Conservation (phyloP, 2,329 filamentous ascomycete genomes). For the Phyllosticta capitalensis region DNA sequence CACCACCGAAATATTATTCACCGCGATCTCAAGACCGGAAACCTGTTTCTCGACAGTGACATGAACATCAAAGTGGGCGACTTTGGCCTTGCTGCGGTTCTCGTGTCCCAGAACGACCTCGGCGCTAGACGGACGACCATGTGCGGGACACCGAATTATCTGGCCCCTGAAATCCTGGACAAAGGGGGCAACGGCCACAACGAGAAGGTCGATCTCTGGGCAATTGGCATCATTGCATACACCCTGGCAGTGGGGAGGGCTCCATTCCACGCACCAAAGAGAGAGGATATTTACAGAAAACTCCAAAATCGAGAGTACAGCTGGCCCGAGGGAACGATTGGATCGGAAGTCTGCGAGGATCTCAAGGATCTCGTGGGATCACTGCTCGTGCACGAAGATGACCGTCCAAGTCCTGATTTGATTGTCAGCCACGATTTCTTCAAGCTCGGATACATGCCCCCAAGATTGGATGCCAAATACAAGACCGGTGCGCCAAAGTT, state of each 20-base stretch:
- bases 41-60: slow-evolving; percentile 84
- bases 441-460: slow-evolving; percentile 63
- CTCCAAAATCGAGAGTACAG: slow-evolving; percentile 65
- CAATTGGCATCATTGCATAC: slow-evolving; percentile 95
- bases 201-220: slow-evolving; percentile 98
- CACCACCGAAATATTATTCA: slow-evolving; percentile 94
- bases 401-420: slow-evolving; percentile 63
- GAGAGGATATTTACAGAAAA: slow-evolving; percentile 71
- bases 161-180: slow-evolving; percentile 90
- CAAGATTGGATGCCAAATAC: slow-evolving; percentile 36
- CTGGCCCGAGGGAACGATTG: slow-evolving; percentile 61
- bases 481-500: slow-evolving; percentile 38
- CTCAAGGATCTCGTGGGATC: slow-evolving; percentile 69
- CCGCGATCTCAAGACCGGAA: slow-evolving; percentile 94
- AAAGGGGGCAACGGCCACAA: slow-evolving; percentile 92
- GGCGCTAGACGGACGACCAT: slow-evolving; percentile 81
- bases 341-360: slow-evolving; percentile 63
- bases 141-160: slow-evolving; percentile 96
- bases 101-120: slow-evolving; percentile 87
- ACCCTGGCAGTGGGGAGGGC: slow-evolving; percentile 95
- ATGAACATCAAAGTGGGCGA: slow-evolving; percentile 99
- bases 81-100: slow-evolving; percentile 85
- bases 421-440: slow-evolving; percentile 78
- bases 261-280: slow-evolving; percentile 86
- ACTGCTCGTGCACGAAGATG: slow-evolving; percentile 66